A percentile compares a stretch with the other conserved stretches of the same genome.
These are phyloP conservation scores for Backusella morwellensis DNA, from an alignment of 192 early-diverging fungal genomes.

Conservation along the genomic window DNA sequence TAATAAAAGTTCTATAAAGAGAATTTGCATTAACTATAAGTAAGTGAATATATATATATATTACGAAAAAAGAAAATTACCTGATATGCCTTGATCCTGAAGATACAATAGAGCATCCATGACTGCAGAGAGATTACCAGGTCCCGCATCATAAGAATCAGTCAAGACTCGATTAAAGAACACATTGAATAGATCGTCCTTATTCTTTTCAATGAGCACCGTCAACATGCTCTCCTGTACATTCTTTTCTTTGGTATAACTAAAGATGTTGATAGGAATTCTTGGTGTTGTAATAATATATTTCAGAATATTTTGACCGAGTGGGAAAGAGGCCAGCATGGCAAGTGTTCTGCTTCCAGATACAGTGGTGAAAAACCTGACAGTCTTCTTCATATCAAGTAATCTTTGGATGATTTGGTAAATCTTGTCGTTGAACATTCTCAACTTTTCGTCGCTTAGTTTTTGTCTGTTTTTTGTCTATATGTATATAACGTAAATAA, in stretches of 20 bases:
- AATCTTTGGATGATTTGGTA: not conserved
- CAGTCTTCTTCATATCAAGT: not conserved
- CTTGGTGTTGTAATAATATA: not conserved
- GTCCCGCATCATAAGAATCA: not conserved
- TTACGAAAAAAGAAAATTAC: not conserved
- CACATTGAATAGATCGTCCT: not conserved
- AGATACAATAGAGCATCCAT: not conserved
- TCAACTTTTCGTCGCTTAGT: not conserved
- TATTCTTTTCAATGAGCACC: not conserved
- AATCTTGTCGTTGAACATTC: not conserved
- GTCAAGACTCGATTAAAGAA: not conserved
- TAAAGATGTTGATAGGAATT: constrained; percentile 11
- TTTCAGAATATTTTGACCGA: not conserved
- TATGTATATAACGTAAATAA: not conserved
- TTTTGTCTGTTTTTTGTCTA: not conserved
- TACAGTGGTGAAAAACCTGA: not conserved
- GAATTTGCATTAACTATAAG: too few species aligned
- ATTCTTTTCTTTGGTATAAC: not conserved
- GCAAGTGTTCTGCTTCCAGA: constrained; percentile 6
- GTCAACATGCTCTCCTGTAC: not conserved
- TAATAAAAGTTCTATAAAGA: not conserved
- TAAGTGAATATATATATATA: too few species aligned
- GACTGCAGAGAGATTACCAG: not conserved
- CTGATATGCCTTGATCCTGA: not conserved
- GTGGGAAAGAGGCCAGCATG: not conserved